These are phyloP conservation scores for Lagerstroemia fauriei DNA, from an alignment of 441 rosid genomes.

Conservation along the genomic window DNA sequence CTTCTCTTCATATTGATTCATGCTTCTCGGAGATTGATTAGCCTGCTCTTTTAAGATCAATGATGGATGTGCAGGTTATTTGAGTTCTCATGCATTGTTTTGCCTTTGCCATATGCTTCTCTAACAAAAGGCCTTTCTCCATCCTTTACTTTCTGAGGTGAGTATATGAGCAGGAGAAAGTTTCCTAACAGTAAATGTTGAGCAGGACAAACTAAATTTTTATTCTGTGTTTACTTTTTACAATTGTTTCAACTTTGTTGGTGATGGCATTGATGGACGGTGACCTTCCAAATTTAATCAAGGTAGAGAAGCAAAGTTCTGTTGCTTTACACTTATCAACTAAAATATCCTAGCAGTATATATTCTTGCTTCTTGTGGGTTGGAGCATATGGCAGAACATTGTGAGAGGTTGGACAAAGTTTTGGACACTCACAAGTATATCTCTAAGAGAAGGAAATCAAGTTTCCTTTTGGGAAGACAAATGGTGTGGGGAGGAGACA, in stretches of 20 bases:
- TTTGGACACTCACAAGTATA: too few species aligned
- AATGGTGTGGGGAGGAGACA: too few species aligned
- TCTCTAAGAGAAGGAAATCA: too few species aligned
- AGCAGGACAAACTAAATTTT: not conserved
- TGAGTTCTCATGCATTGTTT: slow-evolving; percentile 76
- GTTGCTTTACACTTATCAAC: not conserved
- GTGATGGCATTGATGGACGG: slow-evolving; percentile 96
- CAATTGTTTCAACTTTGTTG: slow-evolving; percentile 65
- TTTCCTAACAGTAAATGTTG: not conserved
- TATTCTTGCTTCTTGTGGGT: too few species aligned
- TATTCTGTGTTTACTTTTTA: slow-evolving; percentile 25
- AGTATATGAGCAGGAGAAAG: slow-evolving; percentile 14
- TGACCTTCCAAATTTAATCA: slow-evolving; percentile 90
- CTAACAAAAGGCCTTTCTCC: slow-evolving; percentile 75
- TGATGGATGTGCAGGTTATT: slow-evolving; percentile 54
- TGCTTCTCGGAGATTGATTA: not conserved
- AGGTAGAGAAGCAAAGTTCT: slow-evolving; percentile 43
- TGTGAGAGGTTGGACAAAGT: too few species aligned
- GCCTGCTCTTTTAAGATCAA: not conserved
- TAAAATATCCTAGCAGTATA: too few species aligned
- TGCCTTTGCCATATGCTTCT: slow-evolving; percentile 81
- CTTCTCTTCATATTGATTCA: not conserved
- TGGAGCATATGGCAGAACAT: too few species aligned
- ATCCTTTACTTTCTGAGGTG: slow-evolving; percentile 74
- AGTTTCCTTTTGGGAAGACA: too few species aligned